phyloP scores from a whole-genome alignment of 140 eudicot genomes.

The Anethum foeniculum region DNA sequence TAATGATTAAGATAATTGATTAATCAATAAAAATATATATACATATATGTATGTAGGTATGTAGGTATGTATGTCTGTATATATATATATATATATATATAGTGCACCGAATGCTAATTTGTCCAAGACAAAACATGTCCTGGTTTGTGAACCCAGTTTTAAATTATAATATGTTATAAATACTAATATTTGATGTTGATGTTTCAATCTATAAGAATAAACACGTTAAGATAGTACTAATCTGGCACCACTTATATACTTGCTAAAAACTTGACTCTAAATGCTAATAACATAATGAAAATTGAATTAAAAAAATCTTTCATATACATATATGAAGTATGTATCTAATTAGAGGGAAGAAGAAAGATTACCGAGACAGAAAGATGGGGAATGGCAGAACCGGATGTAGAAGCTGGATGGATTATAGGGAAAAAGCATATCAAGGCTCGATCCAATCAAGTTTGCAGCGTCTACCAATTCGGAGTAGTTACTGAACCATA shows the following conservation, averaged over 20 bases:
- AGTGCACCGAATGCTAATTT: not conserved
- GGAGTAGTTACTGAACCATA: no score
- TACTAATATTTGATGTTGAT: no score
- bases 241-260: not conserved
- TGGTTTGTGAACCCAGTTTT: not conserved
- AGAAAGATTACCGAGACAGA: not conserved
- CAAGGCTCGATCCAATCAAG: no score
- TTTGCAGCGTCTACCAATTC: no score
- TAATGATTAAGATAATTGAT: no score
- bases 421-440: no score
- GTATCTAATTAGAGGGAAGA: not conserved
- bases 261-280: not conserved
- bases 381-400: not conserved
- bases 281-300: not conserved
- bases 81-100: no score
- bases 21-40: no score
- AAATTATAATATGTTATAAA: no score
- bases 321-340: not conserved
- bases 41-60: no score
- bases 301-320: not conserved
- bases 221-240: not conserved
- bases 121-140: not conserved
- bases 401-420: not conserved
- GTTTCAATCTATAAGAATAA: no score
- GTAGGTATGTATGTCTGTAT: no score